Evolutionary conservation across 805 yeast genomes (phyloP), one percentile per base, ranked within the genome.

Genomic region (Candida maesae): DNA sequence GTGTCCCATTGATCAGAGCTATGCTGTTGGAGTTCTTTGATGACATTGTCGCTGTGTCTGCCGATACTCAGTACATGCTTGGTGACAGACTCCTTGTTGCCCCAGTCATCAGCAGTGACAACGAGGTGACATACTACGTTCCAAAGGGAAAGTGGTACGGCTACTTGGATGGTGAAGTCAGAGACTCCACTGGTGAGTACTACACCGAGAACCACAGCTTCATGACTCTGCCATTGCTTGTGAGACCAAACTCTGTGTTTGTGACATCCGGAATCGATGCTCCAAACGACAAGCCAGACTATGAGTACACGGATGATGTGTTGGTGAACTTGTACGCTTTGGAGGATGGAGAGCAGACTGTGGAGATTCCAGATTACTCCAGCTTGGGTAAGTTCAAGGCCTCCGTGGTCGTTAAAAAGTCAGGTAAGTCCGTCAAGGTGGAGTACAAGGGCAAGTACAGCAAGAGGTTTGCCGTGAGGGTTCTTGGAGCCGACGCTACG

Each of bases 91-190:
- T 51, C 35, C 41, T 49, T 5, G 55, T 51, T 29, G 55, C 52
- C 6, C 55, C 55, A 29, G 32, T 51, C 11, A 18, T 37, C 27
- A 39, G 45, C 24, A 36, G 37, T 23, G 52, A 49, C 24, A 42
- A 44, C 36, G 45, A 39, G n/a, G 45, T 51, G 11, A 46, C 47
- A 12, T 51, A 49, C 36, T 51, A 51, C 36, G 27, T 49, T 15
- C 55, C 55, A 39, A 41, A 42, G 37, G 55, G 55, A 27, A 42
- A 47, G 14, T 51, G 51, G 53, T 49, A 51, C 25, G 55, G 55
- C 14, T 51, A 49, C 35, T 28, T 51, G 39, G 55, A 49, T 27
- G 53, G 55, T 19, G 29, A 38, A 18, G 28, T 43, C 18, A 51
- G 55, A 44, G 41, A 42, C 12, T 49, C 53, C 12, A 18, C 29